phyloP scores from a whole-genome alignment of 2,329 filamentous ascomycete genomes.

The Trichoderma sp. region DNA sequence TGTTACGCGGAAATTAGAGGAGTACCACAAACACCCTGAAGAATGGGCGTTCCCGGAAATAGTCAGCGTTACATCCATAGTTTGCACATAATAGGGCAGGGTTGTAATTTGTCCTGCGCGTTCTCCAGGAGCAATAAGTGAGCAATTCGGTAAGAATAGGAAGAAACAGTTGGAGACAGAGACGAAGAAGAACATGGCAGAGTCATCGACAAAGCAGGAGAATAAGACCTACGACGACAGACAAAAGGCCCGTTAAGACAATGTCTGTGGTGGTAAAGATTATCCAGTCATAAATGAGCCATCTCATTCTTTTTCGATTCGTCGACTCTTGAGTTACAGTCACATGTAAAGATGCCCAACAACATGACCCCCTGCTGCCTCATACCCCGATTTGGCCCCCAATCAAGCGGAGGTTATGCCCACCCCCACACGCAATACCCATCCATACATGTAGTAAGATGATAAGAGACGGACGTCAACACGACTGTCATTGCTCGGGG shows the following conservation, averaged over 20 bases:
- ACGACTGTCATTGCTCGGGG: no score
- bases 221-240: neutral
- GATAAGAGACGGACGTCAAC: no score
- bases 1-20: neutral
- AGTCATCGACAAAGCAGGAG: neutral
- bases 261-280: neutral
- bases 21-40: neutral
- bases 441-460: no score
- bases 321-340: neutral
- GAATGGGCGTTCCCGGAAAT: constrained; percentile 3
- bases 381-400: no score
- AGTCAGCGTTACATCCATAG: neutral
- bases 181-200: neutral
- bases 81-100: no score
- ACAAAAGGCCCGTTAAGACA: neutral
- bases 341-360: no score
- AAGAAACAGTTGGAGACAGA: neutral
- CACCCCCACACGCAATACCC: no score
- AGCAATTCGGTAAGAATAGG: neutral
- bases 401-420: no score
- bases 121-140: no score
- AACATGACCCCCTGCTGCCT: no score
- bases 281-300: no score
- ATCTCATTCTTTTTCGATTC: neutral
- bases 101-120: no score